These are phyloP conservation scores for Drosera capensis DNA, from an alignment of 148 eudicot genomes.

Conservation along the genomic window DNA sequence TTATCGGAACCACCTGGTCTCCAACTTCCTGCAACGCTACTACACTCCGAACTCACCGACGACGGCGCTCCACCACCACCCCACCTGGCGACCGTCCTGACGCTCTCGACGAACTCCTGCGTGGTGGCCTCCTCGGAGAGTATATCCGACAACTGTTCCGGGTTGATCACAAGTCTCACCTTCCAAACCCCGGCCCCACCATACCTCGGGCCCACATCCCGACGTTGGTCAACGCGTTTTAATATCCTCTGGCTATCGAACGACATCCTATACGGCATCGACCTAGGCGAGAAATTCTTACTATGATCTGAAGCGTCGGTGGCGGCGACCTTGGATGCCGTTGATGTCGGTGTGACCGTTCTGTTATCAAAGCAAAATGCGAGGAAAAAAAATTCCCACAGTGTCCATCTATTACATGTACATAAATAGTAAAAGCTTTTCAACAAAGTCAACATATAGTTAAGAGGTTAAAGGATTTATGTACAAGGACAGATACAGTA, in stretches of 20 bases:
- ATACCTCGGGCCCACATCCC: slow-evolving; percentile 14
- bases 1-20: too few species aligned
- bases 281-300: neutral
- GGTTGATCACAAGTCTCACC: slow-evolving; percentile 43
- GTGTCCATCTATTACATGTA: too few species aligned
- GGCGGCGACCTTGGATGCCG: neutral
- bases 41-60: slow-evolving; percentile 2
- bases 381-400: too few species aligned
- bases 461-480: too few species aligned
- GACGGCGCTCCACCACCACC: slow-evolving; percentile 9
- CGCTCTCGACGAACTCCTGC: slow-evolving; percentile 36
- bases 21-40: slow-evolving; percentile 2
- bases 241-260: slow-evolving; percentile 9
- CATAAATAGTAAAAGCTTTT: too few species aligned
- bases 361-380: too few species aligned
- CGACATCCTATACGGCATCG: slow-evolving; percentile 32
- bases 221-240: slow-evolving; percentile 6
- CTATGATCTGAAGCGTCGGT: neutral
- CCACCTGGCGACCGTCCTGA: slow-evolving; percentile 43
- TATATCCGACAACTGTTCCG: slow-evolving; percentile 38
- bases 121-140: slow-evolving; percentile 30
- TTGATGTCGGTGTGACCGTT: neutral
- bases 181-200: slow-evolving; percentile 34
- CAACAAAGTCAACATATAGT: too few species aligned
- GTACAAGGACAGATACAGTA: too few species aligned